A percentile compares a stretch with the other conserved stretches of the same genome.
These are phyloP conservation scores for Mycena chlorophos DNA, from an alignment of 768 basidiomycete species.

Conservation along the genomic window DNA sequence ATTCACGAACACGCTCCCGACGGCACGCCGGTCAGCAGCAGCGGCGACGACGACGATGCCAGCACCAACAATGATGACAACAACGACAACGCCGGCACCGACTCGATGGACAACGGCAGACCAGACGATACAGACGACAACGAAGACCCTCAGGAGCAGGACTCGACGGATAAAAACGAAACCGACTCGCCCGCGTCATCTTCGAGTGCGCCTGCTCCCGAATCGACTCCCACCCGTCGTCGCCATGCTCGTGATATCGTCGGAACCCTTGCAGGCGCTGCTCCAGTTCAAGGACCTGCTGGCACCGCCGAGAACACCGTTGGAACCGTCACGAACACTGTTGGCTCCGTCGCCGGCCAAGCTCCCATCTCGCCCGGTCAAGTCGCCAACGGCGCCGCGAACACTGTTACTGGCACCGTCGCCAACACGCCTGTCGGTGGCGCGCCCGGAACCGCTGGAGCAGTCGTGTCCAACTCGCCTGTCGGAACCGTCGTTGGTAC, in stretches of 20 bases:
- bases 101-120: background rate
- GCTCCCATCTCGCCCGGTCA: background rate
- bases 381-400: background rate
- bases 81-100: background rate
- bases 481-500: background rate
- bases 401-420: constrained; percentile 1
- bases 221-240: background rate
- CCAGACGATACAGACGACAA: too few species aligned
- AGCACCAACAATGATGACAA: background rate
- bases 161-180: too few species aligned
- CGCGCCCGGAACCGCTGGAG: background rate
- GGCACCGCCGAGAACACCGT: background rate
- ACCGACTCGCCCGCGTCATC: too few species aligned
- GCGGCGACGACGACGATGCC: background rate
- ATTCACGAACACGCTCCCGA: background rate
- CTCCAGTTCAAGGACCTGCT: background rate
- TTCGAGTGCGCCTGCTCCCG: too few species aligned
- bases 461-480: too few species aligned
- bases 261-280: background rate
- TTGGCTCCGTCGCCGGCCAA: background rate
- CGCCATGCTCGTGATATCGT: background rate
- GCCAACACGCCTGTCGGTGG: constrained; percentile 3
- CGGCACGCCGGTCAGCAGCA: background rate
- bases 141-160: too few species aligned
- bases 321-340: too few species aligned